Conservation (phyloP, 371 early-diverging fungal genomes). For the Lichtheimia ramosa region DNA sequence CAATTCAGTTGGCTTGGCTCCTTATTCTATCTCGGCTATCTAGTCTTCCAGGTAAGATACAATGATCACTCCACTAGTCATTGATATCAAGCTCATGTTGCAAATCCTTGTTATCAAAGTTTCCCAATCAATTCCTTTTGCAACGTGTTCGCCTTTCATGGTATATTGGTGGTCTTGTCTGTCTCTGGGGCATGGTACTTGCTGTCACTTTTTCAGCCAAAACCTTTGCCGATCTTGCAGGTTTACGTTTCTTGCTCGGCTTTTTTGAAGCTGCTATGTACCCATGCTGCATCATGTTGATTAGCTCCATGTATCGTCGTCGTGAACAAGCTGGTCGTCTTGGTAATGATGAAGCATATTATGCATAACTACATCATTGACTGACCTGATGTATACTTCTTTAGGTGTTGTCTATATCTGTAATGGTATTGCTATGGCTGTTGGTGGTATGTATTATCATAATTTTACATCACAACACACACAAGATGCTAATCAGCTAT, state of each 20-base stretch:
- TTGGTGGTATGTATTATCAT: slow-evolving; percentile 23
- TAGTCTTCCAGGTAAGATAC: slow-evolving; percentile 24
- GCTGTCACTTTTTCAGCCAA: slow-evolving; percentile 20
- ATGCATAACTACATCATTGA: not conserved
- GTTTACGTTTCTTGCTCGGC: slow-evolving; percentile 27
- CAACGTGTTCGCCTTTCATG: slow-evolving; percentile 25
- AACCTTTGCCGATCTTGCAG: slow-evolving; percentile 30
- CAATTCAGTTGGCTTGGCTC: slow-evolving; percentile 33
- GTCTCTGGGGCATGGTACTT: slow-evolving; percentile 29
- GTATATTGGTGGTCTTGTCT: slow-evolving; percentile 23
- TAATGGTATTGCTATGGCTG: slow-evolving; percentile 45
- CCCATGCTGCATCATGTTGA: slow-evolving; percentile 26
- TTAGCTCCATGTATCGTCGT: slow-evolving; percentile 25
- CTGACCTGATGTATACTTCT: not conserved
- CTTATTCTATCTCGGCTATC: slow-evolving; percentile 34
- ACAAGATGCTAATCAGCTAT: no score
- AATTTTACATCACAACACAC: no score
- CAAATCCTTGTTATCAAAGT: slow-evolving; percentile 4
- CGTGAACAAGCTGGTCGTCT: slow-evolving; percentile 25
- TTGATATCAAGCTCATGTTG: not conserved
- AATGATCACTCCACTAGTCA: not conserved
- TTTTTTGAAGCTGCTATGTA: slow-evolving; percentile 35
- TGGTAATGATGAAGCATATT: slow-evolving; percentile 1
- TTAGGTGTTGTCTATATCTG: slow-evolving; percentile 23
- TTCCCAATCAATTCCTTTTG: slow-evolving; percentile 27